Evolutionary conservation across 2,329 filamentous ascomycete genomes (phyloP).

Genomic region (Volutella citrinella): DNA sequence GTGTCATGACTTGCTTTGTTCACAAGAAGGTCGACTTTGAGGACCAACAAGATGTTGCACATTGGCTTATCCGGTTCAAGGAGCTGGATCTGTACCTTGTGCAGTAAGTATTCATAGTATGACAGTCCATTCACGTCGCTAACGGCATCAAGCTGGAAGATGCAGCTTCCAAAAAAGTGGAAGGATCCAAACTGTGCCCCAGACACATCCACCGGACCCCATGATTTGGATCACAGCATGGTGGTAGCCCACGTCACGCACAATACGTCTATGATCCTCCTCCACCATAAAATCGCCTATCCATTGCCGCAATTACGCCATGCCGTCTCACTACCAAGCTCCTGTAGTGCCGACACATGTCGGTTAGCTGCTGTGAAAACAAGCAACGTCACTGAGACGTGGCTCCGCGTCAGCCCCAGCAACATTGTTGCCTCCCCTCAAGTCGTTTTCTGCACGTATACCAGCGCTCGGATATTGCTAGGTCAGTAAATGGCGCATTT

Average conservation of each 20-base stretch:
- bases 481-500: too few species aligned
- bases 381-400: constrained; percentile 4
- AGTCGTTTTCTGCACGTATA: constrained; percentile 1
- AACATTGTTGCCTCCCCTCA: too few species aligned
- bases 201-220: constrained; percentile 4
- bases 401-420: constrained; percentile 3
- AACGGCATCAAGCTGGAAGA: constrained; percentile 1
- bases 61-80: constrained; percentile 3
- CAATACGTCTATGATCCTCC: constrained; percentile 7
- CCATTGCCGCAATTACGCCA: background rate
- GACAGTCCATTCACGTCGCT: too few species aligned
- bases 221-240: constrained; percentile 7
- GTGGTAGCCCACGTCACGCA: constrained; percentile 5
- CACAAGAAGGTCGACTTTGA: background rate
- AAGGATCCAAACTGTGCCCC: constrained; percentile 1
- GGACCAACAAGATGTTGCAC: constrained; percentile 1
- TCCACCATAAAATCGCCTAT: constrained; percentile 4
- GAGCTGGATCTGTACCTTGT: constrained; percentile 3
- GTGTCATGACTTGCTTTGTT: background rate
- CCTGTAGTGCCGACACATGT: constrained; percentile 5
- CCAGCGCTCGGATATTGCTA: constrained; percentile 1
- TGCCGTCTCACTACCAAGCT: constrained; percentile 1
- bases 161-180: constrained; percentile 4
- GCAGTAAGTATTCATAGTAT: too few species aligned
- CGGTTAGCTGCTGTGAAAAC: constrained; percentile 1